These are phyloP conservation scores for Tuber aestivum DNA, from an alignment of 495 filamentous ascomycete genomes.

Conservation along the genomic window DNA sequence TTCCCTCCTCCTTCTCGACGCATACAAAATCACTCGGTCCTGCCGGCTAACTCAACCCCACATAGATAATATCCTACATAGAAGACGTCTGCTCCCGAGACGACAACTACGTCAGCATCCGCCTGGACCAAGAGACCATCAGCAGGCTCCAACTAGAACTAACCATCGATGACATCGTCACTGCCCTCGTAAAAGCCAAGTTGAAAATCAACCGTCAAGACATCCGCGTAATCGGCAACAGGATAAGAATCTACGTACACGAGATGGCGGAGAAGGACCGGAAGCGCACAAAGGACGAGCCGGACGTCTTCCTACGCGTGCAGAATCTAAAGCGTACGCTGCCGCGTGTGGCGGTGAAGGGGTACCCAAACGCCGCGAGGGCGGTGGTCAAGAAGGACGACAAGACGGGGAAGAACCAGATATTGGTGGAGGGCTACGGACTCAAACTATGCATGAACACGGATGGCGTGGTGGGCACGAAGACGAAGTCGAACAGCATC, in stretches of 20 bases:
- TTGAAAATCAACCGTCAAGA: slow-evolving; percentile 59
- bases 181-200: slow-evolving; percentile 68
- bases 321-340: slow-evolving; percentile 77
- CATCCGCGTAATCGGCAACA: slow-evolving; percentile 49
- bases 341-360: slow-evolving; percentile 71
- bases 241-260: slow-evolving; percentile 53
- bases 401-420: slow-evolving; percentile 56
- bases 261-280: slow-evolving; percentile 39
- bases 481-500: slow-evolving; percentile 73
- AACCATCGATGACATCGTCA: slow-evolving; percentile 58
- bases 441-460: slow-evolving; percentile 85
- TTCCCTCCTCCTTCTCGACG: slow-evolving; percentile 6
- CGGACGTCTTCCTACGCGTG: slow-evolving; percentile 72
- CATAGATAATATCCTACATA: slow-evolving; percentile 63
- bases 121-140: slow-evolving; percentile 71
- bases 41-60: slow-evolving; percentile 43
- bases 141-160: slow-evolving; percentile 72
- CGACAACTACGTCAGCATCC: slow-evolving; percentile 65
- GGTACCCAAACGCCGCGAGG: slow-evolving; percentile 75
- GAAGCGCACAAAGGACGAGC: slow-evolving; percentile 45
- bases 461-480: slow-evolving; percentile 69
- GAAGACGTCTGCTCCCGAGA: slow-evolving; percentile 75
- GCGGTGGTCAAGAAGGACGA: slow-evolving; percentile 74
- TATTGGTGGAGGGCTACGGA: slow-evolving; percentile 93
- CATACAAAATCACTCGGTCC: neutral